Evolutionary conservation across 805 yeast genomes (phyloP), one percentile per base, ranked within the genome.

Genomic region (Metschnikowia bowlesiae): DNA sequence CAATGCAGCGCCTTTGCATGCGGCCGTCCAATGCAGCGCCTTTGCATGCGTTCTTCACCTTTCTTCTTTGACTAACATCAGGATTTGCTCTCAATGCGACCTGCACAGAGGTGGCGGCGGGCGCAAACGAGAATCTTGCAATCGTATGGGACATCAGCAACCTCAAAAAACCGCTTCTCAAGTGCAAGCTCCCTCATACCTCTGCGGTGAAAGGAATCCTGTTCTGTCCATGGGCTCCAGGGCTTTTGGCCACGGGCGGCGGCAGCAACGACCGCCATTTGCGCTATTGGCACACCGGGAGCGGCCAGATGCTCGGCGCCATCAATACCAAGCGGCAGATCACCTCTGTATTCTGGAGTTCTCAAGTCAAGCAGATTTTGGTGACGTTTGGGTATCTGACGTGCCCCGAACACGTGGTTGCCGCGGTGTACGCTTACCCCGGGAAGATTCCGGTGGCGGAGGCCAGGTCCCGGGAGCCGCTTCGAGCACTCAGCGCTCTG

Each of bases 141-240:
- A 76, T 87, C 0, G 70, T 91, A 2, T 90, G 96, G 96, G 82
- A 86, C 56, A 75, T 87, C 18, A 39, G 53, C 4, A 48, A 62
- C 0, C 39, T 32, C 5, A 4, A 13, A 4, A 37, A 34, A 10
- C 86, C 92, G 8, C 59, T 48, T 22, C 58, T 79, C 44, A 66
- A 69, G 52, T 81, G 75, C 61, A 62, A 66, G 8, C 69, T 90
- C 46, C 80, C 76, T 0, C 97, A 91, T 60, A 69, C 73, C 2
- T 96, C 96, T 1, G 97, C 97, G 0, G 91, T 91, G 0, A 90
- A 90, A 59, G 97, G 96, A 0, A 71, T 91, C 41, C 86, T 92
- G 3, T 91, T 81, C 59, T 91, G 97, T 62, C 97, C 97, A 0
- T 90, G 97, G 97, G 77, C 89, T 16, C 81, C 81, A 11, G 76